Evolutionary conservation across 352 stramenopile species (phyloP).

Genomic region (Peronospora tabacina): DNA sequence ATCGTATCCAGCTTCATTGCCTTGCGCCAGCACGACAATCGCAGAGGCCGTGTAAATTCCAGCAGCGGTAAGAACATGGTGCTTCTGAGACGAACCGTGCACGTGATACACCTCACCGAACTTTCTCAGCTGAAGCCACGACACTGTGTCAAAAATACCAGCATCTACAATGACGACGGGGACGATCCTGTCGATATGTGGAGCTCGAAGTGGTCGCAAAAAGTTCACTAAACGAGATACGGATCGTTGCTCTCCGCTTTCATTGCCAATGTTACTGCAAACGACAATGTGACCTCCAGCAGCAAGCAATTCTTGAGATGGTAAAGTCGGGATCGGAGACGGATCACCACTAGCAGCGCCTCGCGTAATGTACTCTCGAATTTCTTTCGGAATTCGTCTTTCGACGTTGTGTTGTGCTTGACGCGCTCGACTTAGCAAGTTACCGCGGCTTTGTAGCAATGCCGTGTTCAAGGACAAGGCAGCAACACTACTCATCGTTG

Average conservation of each 20-base stretch:
- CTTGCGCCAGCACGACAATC: constrained; percentile 75
- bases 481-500: constrained; percentile 23
- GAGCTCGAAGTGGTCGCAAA: constrained; percentile 56
- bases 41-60: constrained; percentile 76
- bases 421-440: constrained; percentile 45
- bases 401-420: constrained; percentile 69
- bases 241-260: constrained; percentile 48
- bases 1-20: constrained; percentile 59
- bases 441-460: constrained; percentile 30
- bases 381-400: constrained; percentile 45
- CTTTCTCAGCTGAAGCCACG: constrained; percentile 56
- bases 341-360: constrained; percentile 26
- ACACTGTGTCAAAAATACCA: constrained; percentile 51
- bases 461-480: constrained; percentile 28
- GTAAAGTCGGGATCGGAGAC: constrained; percentile 34
- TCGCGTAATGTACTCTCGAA: constrained; percentile 54
- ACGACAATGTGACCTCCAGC: constrained; percentile 70
- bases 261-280: constrained; percentile 66
- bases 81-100: constrained; percentile 62
- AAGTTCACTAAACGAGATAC: constrained; percentile 70
- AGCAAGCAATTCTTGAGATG: constrained; percentile 35
- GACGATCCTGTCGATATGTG: constrained; percentile 56
- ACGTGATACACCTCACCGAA: constrained; percentile 79
- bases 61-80: constrained; percentile 56
- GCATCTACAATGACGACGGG: constrained; percentile 74